Percentiles rank a stretch among this genome's conserved stretches.
Evolutionary conservation across 352 stramenopile genomes (phyloP).

Genomic region (Globisporangium spiculum): DNA sequence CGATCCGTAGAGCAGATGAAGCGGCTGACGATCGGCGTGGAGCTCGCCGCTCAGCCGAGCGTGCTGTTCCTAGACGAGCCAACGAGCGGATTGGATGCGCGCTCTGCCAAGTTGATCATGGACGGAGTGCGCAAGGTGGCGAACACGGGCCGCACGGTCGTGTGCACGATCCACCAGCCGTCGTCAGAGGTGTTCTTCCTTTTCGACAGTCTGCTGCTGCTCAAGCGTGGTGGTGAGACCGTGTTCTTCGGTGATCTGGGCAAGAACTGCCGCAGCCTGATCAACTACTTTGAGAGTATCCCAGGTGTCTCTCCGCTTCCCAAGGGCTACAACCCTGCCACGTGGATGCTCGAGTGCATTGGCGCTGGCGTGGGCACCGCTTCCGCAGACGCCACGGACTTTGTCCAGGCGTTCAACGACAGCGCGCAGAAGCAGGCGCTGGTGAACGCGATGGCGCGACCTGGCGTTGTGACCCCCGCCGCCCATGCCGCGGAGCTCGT

Average conservation of each 20-base stretch:
- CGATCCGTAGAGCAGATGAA: slow-evolving; percentile 31
- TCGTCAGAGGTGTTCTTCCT: slow-evolving; percentile 40
- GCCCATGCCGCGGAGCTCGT: not conserved
- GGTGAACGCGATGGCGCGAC: not conserved
- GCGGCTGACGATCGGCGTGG: slow-evolving; percentile 34
- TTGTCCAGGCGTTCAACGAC: slow-evolving; percentile 33
- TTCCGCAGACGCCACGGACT: slow-evolving; percentile 20
- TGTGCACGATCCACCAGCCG: slow-evolving; percentile 1
- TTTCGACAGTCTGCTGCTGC: slow-evolving; percentile 76
- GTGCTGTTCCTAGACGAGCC: slow-evolving; percentile 77
- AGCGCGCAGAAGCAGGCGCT: slow-evolving; percentile 16
- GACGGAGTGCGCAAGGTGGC: slow-evolving; percentile 81
- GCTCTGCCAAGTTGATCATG: slow-evolving; percentile 70
- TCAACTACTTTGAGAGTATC: too few species aligned
- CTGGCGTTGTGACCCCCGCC: not conserved
- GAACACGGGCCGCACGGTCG: slow-evolving; percentile 23
- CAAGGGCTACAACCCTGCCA: slow-evolving; percentile 39
- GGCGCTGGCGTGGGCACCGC: slow-evolving; percentile 21
- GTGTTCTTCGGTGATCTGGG: too few species aligned
- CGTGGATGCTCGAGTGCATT: slow-evolving; percentile 24
- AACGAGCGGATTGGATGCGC: slow-evolving; percentile 78
- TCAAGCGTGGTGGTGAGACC: slow-evolving; percentile 53
- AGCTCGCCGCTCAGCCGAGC: slow-evolving; percentile 68
- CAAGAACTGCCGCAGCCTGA: too few species aligned
- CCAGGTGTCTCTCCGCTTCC: not conserved